Conservation (phyloP, 2,329 filamentous ascomycete genomes). For the Chaetomium sp. region DNA sequence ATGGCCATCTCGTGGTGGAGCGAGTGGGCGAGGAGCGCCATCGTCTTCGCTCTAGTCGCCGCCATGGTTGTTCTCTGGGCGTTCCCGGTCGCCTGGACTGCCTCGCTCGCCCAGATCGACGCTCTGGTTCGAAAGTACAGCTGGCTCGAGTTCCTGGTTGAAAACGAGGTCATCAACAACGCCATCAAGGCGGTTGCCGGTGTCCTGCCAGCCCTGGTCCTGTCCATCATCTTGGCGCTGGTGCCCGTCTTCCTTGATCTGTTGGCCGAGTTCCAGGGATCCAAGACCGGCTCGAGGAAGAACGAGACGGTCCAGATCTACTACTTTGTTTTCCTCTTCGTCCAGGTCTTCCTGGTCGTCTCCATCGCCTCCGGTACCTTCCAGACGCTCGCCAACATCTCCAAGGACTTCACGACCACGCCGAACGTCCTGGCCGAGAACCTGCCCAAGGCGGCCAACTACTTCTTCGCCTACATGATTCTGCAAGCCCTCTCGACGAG, state of each 20-base stretch:
- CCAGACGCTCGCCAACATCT: slow-evolving; percentile 59
- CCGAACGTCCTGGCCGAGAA: slow-evolving; percentile 74
- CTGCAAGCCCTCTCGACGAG: slow-evolving; percentile 90
- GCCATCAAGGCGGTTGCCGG: slow-evolving; percentile 71
- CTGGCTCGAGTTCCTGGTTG: slow-evolving; percentile 72
- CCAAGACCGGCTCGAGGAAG: slow-evolving; percentile 77
- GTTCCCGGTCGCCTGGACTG: slow-evolving; percentile 86
- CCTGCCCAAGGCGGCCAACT: slow-evolving; percentile 85
- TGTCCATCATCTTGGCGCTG: slow-evolving; percentile 77
- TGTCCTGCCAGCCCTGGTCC: slow-evolving; percentile 77
- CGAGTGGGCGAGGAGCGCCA: slow-evolving; percentile 70
- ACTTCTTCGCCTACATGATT: slow-evolving; percentile 99
- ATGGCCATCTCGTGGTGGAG: slow-evolving; percentile 97
- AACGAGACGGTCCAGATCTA: slow-evolving; percentile 86
- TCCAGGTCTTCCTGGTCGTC: slow-evolving; percentile 92
- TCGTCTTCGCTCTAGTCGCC: slow-evolving; percentile 66
- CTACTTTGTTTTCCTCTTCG: slow-evolving; percentile 92
- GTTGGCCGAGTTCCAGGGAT: slow-evolving; percentile 72
- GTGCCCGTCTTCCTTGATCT: slow-evolving; percentile 78
- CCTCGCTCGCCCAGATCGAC: slow-evolving; percentile 75
- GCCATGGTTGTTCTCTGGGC: slow-evolving; percentile 88
- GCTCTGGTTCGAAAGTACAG: slow-evolving; percentile 64
- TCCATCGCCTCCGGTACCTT: slow-evolving; percentile 76
- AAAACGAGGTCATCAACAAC: slow-evolving; percentile 61
- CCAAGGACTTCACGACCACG: slow-evolving; percentile 64